These are phyloP conservation scores for Lanmaoa pseudosensibilis DNA, from an alignment of 768 basidiomycete genomes.

Conservation along the genomic window DNA sequence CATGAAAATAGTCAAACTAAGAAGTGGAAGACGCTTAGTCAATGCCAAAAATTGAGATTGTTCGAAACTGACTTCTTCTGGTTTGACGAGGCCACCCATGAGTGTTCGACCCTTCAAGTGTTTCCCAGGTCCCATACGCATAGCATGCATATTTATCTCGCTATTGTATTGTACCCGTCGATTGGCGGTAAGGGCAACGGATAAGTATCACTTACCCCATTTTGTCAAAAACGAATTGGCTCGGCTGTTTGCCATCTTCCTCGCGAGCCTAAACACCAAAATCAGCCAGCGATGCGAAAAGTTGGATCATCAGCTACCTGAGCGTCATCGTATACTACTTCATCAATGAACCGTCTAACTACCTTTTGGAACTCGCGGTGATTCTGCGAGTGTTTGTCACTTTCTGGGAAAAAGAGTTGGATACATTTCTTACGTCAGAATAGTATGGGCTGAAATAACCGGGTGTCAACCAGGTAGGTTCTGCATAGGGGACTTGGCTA, in stretches of 20 bases:
- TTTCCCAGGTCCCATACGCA: slow-evolving; percentile 89
- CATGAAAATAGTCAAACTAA: slow-evolving; percentile 70
- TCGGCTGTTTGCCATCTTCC: slow-evolving; percentile 87
- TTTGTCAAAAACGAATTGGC: slow-evolving; percentile 70
- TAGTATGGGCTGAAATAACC: slow-evolving; percentile 75
- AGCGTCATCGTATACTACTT: slow-evolving; percentile 53
- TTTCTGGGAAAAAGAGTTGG: neutral
- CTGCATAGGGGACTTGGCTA: slow-evolving; percentile 82
- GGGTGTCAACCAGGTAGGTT: slow-evolving; percentile 76
- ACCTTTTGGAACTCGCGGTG: slow-evolving; percentile 49
- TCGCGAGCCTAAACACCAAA: slow-evolving; percentile 54
- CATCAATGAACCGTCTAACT: slow-evolving; percentile 64
- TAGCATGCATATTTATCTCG: slow-evolving; percentile 75
- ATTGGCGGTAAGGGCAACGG: neutral
- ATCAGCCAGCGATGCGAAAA: slow-evolving; percentile 18
- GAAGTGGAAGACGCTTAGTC: slow-evolving; percentile 21
- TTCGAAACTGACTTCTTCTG: slow-evolving; percentile 57
- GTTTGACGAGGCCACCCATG: slow-evolving; percentile 71
- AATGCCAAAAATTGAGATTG: neutral
- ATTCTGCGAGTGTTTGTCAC: slow-evolving; percentile 35
- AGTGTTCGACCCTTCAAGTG: slow-evolving; percentile 77
- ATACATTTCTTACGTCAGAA: slow-evolving; percentile 48
- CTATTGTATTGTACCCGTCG: slow-evolving; percentile 30
- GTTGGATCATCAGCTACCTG: slow-evolving; percentile 20
- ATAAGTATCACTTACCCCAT: slow-evolving; percentile 59